Evolutionary conservation across 2,329 filamentous ascomycete species (phyloP).

Genomic region (Iodosphaeria phyllophila): DNA sequence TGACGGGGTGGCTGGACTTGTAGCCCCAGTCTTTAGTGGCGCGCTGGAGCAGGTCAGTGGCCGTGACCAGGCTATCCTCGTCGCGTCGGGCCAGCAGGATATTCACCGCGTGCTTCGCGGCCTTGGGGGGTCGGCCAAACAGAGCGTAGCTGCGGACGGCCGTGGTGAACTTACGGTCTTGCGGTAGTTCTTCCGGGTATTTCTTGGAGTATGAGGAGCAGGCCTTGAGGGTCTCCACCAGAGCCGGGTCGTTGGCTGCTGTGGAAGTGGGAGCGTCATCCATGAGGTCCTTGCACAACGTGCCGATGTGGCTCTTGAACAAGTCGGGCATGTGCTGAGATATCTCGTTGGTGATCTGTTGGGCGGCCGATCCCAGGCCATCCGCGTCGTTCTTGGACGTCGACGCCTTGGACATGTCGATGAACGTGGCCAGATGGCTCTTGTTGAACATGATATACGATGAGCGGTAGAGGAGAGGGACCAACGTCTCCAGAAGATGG

Average conservation of each 20-base stretch:
- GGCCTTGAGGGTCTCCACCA: constrained; percentile 85
- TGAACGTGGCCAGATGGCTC: constrained; percentile 80
- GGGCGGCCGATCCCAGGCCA: constrained; percentile 58
- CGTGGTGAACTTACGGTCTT: constrained; percentile 63
- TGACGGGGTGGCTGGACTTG: constrained; percentile 55
- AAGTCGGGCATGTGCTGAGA: constrained; percentile 77
- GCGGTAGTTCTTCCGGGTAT: constrained; percentile 67
- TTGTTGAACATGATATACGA: constrained; percentile 81
- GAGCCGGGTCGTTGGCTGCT: constrained; percentile 47
- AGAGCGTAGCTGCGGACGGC: constrained; percentile 70
- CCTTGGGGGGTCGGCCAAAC: constrained; percentile 61
- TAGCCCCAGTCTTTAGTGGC: constrained; percentile 59
- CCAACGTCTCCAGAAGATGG: constrained; percentile 59
- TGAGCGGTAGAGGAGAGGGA: constrained; percentile 66
- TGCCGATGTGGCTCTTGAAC: constrained; percentile 81
- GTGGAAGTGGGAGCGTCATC: constrained; percentile 57
- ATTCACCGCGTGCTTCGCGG: constrained; percentile 84
- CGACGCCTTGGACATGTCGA: constrained; percentile 73
- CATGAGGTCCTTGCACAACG: constrained; percentile 73
- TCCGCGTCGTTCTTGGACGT: constrained; percentile 71
- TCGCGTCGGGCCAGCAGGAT: constrained; percentile 62
- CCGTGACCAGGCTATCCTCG: constrained; percentile 64
- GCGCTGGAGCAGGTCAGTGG: constrained; percentile 63
- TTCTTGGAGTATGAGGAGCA: constrained; percentile 81
- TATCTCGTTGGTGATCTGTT: constrained; percentile 82